These are phyloP conservation scores for Dionaea muscipula DNA, from an alignment of 179 eudicot genomes.

Conservation along the genomic window DNA sequence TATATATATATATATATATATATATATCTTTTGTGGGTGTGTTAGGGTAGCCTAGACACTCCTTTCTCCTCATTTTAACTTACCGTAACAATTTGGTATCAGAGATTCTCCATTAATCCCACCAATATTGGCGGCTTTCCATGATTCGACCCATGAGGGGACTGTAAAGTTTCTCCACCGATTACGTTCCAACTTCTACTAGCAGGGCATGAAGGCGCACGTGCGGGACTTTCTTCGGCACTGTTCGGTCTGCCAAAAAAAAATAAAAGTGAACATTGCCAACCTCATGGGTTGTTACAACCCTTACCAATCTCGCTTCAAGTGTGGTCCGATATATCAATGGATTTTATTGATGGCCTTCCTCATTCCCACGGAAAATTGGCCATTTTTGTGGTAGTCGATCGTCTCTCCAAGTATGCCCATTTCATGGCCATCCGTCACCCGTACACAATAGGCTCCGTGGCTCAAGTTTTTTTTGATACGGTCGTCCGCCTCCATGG, in stretches of 20 bases:
- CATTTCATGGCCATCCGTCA: constrained; percentile 3
- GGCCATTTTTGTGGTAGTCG: constrained; percentile 4
- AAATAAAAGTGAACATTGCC: not conserved
- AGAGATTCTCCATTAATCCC: not conserved
- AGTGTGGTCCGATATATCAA: not conserved
- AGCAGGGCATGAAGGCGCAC: constrained; percentile 2
- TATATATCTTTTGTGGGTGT: too few species aligned
- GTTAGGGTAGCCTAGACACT: too few species aligned
- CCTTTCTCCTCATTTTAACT: too few species aligned
- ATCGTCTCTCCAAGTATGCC: constrained; percentile 1
- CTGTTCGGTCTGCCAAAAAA: constrained; percentile 2
- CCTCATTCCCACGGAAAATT: not conserved
- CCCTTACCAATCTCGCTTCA: not conserved
- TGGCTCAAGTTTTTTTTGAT: not conserved
- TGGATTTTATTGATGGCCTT: not conserved
- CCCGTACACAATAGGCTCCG: not conserved
- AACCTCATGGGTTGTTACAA: not conserved
- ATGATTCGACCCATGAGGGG: constrained; percentile 5
- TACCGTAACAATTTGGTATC: too few species aligned
- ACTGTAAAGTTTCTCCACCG: not conserved
- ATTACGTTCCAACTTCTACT: not conserved
- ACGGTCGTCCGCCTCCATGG: constrained; percentile 5
- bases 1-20: too few species aligned
- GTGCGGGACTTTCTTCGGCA: not conserved
- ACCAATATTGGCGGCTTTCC: not conserved